Evolutionary conservation across 108 stramenopile genomes (phyloP).

Genomic region (Skeletonema menzelii): DNA sequence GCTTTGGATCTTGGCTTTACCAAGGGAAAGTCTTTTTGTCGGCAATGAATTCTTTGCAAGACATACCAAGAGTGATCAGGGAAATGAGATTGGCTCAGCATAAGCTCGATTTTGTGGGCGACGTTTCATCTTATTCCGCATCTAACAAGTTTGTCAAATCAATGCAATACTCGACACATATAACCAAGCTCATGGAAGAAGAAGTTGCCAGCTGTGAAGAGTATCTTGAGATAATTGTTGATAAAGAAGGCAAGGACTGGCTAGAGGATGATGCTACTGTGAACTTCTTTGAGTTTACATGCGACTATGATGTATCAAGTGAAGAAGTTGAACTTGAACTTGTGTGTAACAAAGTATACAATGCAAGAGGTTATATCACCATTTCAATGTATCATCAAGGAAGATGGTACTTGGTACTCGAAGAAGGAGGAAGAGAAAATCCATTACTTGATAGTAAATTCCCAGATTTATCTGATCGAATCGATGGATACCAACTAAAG

Average conservation of each 20-base stretch:
- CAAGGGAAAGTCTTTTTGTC: slow-evolving; percentile 55
- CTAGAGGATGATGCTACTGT: slow-evolving; percentile 55
- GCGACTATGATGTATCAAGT: slow-evolving; percentile 3
- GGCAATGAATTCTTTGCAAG: slow-evolving; percentile 39
- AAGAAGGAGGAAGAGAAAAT: slow-evolving; percentile 46
- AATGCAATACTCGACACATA: slow-evolving; percentile 24
- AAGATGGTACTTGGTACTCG: slow-evolving; percentile 55
- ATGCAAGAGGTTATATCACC: slow-evolving; percentile 60
- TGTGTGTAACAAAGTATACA: slow-evolving; percentile 59
- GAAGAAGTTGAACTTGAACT: slow-evolving; percentile 53
- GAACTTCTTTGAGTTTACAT: slow-evolving; percentile 73
- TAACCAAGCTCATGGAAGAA: slow-evolving; percentile 44
- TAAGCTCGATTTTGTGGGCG: slow-evolving; percentile 57
- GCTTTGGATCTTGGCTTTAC: slow-evolving; percentile 79
- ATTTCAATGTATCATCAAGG: slow-evolving; percentile 65
- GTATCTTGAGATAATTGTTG: slow-evolving; percentile 44
- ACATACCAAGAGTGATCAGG: slow-evolving; percentile 68
- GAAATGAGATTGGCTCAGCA: slow-evolving; percentile 66
- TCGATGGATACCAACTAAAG: slow-evolving; percentile 52
- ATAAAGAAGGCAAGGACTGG: slow-evolving; percentile 51
- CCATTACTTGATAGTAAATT: slow-evolving; percentile 73
- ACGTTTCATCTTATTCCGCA: slow-evolving; percentile 37
- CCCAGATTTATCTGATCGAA: slow-evolving; percentile 60
- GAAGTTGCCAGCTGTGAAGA: slow-evolving; percentile 49
- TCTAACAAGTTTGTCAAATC: slow-evolving; percentile 48